Base-by-base conservation (phyloP, 75 land plant genomes). In the Selaginella moellendorffii region DNA sequence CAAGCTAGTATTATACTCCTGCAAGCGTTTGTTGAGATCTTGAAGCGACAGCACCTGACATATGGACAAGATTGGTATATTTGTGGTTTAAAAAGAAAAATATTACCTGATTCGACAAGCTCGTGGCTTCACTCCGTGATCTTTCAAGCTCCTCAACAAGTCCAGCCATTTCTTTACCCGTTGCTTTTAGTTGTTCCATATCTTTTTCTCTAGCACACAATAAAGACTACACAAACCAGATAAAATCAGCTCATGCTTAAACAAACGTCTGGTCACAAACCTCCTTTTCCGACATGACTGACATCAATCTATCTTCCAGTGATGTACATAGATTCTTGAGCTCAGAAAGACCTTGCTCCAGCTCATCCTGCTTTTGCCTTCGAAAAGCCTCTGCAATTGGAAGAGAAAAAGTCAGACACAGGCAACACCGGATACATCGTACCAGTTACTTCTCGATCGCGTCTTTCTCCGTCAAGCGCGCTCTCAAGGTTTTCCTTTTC, bases 311-410 rank as follows among this genome's bases (percentile, higher is more conserved):
- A 23, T 18, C 24, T 51, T 71, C 74, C 10, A 71, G 62, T 24
- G 54, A 17, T 28, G 12, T 22, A 29, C 74, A 67, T 31, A 31
- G 66, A 17, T 54, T 25, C 24, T 67, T 69, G 28, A 31, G 26
- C 42, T 31, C 27, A 0, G 69, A 19, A 9, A 71, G 52, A 28
- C 65, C 71, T 27, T 68, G 24, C 60, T 69, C 31, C n/a, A 71
- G 14, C 52, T 71, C 36, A 30, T 25, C 63, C 1, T 68, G 28
- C 28, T 67, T 46, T 1, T 53, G 28, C 26, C 54, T 67, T 31
- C 53, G n/a, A 14, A 30, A 64, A 64, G 31, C 18, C 28, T 18
- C 42, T 64, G 20, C 19, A 61, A 2, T 61, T 27, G 23, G n/a
- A 19, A 24, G n/a, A 56, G 2, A 9, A 19, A 5, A 36, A 5